Evolutionary conservation across 208 protist genomes (phyloP).

Genomic region (Leishmania martiniquensis): DNA sequence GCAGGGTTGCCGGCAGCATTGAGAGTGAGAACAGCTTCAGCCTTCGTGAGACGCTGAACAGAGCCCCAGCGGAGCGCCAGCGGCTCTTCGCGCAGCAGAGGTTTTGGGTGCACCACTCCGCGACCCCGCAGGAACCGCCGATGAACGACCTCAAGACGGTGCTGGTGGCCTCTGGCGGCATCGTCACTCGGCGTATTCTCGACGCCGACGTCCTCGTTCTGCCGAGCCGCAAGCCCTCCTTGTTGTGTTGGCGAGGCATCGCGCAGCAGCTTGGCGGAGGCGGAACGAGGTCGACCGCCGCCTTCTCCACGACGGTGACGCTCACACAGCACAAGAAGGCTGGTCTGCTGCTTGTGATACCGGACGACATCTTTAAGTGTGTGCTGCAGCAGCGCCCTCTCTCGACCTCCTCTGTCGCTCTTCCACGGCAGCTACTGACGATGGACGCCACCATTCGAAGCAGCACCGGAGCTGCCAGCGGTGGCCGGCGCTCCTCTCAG

Average conservation of each 20-base stretch:
- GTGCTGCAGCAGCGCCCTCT: slow-evolving; percentile 60
- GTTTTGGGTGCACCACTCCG: slow-evolving; percentile 68
- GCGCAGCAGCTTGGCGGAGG: slow-evolving; percentile 8
- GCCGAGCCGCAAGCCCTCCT: slow-evolving; percentile 32
- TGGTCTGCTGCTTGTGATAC: slow-evolving; percentile 46
- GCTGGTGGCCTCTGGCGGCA: slow-evolving; percentile 62
- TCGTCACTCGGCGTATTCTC: slow-evolving; percentile 20
- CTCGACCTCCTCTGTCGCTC: slow-evolving; percentile 33
- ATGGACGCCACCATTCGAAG: not conserved
- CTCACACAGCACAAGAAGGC: slow-evolving; percentile 14
- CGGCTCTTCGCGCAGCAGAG: slow-evolving; percentile 37
- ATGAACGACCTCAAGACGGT: slow-evolving; percentile 72
- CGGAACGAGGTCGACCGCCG: not conserved
- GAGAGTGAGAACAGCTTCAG: slow-evolving; percentile 65
- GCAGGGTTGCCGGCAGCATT: slow-evolving; percentile 42
- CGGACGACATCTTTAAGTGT: slow-evolving; percentile 69
- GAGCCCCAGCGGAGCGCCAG: slow-evolving; percentile 40
- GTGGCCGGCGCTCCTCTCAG: slow-evolving; percentile 4
- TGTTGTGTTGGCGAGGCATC: slow-evolving; percentile 32
- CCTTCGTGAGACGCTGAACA: slow-evolving; percentile 35
- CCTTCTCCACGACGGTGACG: not conserved
- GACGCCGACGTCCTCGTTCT: slow-evolving; percentile 54
- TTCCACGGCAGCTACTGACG: slow-evolving; percentile 16
- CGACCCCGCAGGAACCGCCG: slow-evolving; percentile 61
- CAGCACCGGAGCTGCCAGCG: not conserved